phyloP scores from a whole-genome alignment of 371 early-diverging fungal genomes.

The Lichtheimia ramosa region DNA sequence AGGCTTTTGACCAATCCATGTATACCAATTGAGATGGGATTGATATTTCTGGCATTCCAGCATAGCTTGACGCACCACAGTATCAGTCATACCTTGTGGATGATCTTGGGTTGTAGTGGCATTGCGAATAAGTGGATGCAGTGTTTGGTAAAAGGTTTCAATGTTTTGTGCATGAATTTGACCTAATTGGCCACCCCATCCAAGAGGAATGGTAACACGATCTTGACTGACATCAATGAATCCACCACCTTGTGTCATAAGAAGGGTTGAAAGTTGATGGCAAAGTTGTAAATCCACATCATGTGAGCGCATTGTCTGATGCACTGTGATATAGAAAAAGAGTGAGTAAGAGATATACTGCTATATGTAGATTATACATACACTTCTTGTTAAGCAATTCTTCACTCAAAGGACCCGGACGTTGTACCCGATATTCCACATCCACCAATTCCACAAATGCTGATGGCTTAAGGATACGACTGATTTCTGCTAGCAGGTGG shows the following conservation, averaged over 20 bases:
- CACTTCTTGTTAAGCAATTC: slow-evolving; percentile 33
- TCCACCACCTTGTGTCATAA: slow-evolving; percentile 23
- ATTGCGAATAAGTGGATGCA: slow-evolving; percentile 16
- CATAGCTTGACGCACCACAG: slow-evolving; percentile 11
- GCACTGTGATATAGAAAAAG: slow-evolving; percentile 8
- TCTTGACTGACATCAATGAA: slow-evolving; percentile 28
- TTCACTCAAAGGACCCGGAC: slow-evolving; percentile 45
- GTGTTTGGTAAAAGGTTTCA: slow-evolving; percentile 14
- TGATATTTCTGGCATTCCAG: slow-evolving; percentile 22
- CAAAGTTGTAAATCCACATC: slow-evolving; percentile 22
- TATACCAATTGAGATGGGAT: slow-evolving; percentile 28
- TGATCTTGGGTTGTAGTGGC: background rate
- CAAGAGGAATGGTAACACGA: slow-evolving; percentile 27
- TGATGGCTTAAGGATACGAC: slow-evolving; percentile 51
- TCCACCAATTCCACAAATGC: slow-evolving; percentile 56
- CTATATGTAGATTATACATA: slow-evolving; percentile 17
- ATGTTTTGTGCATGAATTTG: slow-evolving; percentile 26
- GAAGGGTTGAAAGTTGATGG: slow-evolving; percentile 22
- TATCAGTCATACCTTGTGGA: slow-evolving; percentile 8
- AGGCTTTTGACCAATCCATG: slow-evolving; percentile 25
- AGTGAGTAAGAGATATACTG: background rate
- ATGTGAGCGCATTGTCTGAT: slow-evolving; percentile 10
- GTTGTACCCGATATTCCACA: slow-evolving; percentile 46
- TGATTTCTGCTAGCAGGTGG: slow-evolving; percentile 30
- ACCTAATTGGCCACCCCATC: slow-evolving; percentile 32